Percentiles rank a stretch among this genome's conserved stretches.
phyloP scores from a whole-genome alignment of 2,329 filamentous ascomycete genomes.

The Calonectria fujianensis region DNA sequence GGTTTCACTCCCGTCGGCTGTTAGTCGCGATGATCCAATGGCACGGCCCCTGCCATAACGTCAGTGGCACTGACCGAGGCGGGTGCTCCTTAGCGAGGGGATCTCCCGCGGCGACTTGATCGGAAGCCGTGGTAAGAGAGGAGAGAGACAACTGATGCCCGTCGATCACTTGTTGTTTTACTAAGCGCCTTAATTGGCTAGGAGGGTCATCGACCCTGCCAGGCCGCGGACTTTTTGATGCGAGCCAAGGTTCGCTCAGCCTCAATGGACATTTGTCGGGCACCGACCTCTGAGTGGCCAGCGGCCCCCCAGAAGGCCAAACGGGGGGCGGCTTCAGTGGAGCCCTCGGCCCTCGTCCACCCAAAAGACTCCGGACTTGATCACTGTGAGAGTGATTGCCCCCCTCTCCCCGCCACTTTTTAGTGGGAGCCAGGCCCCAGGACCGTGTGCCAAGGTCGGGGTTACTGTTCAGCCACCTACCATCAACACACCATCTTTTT shows the following conservation, averaged over 20 bases:
- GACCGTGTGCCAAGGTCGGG: not conserved
- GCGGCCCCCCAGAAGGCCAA: not conserved
- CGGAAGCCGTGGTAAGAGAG: constrained; percentile 6
- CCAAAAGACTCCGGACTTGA: constrained; percentile 6
- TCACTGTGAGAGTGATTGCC: not conserved
- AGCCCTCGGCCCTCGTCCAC: constrained; percentile 1
- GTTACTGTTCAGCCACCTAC: constrained; percentile 11
- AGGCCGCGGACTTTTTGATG: constrained; percentile 14
- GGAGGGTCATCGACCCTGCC: not conserved
- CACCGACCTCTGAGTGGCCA: constrained; percentile 10
- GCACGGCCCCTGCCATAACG: not conserved
- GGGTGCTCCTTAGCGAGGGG: constrained; percentile 17
- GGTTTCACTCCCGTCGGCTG: not conserved
- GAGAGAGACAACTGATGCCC: not conserved
- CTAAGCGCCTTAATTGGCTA: constrained; percentile 23
- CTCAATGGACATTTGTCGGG: constrained; percentile 14
- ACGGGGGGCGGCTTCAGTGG: not conserved
- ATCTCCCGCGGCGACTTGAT: constrained; percentile 3
- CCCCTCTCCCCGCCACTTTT: constrained; percentile 13
- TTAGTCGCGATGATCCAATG: constrained; percentile 10
- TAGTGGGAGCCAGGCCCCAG: constrained; percentile 17
- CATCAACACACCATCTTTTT: constrained; percentile 22
- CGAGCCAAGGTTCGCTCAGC: constrained; percentile 21
- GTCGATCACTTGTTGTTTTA: constrained; percentile 10
- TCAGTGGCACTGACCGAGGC: constrained; percentile 13